Evolutionary conservation across 208 protist species (phyloP).

Genomic region (Trypanosoma congolense): DNA sequence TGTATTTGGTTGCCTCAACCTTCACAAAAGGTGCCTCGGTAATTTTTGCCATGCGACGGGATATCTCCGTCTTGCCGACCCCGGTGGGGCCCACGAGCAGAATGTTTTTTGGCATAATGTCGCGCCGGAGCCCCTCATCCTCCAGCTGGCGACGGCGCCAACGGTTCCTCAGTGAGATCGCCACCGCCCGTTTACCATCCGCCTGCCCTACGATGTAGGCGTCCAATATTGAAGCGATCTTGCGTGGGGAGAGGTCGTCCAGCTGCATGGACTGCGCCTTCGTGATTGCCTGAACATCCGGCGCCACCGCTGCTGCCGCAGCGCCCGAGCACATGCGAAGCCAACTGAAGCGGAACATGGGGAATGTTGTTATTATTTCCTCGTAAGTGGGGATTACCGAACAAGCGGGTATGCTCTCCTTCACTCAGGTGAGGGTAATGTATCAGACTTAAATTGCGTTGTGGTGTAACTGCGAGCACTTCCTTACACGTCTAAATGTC

Average conservation of each 20-base stretch:
- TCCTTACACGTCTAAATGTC: too few species aligned
- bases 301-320: slow-evolving; percentile 45
- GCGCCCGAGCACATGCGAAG: slow-evolving; percentile 31
- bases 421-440: too few species aligned
- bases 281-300: slow-evolving; percentile 53
- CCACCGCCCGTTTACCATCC: slow-evolving; percentile 94
- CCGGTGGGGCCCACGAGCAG: slow-evolving; percentile 91
- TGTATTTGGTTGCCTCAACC: slow-evolving; percentile 98
- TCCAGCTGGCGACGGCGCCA: slow-evolving; percentile 86
- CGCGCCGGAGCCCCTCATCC: slow-evolving; percentile 63
- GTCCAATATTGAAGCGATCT: slow-evolving; percentile 92
- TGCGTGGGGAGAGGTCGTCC: slow-evolving; percentile 79
- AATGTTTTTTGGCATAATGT: slow-evolving; percentile 93
- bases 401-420: too few species aligned
- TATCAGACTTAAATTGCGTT: too few species aligned
- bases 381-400: too few species aligned
- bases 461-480: too few species aligned
- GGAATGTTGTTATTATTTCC: too few species aligned
- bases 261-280: slow-evolving; percentile 52
- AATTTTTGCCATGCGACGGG: slow-evolving; percentile 94
- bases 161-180: slow-evolving; percentile 95
- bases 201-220: slow-evolving; percentile 95
- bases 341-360: slow-evolving; percentile 57
- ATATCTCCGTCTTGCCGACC: slow-evolving; percentile 95
- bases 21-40: slow-evolving; percentile 97